phyloP scores from a whole-genome alignment of 208 protist species.

The Wallacemonas collosoma region DNA sequence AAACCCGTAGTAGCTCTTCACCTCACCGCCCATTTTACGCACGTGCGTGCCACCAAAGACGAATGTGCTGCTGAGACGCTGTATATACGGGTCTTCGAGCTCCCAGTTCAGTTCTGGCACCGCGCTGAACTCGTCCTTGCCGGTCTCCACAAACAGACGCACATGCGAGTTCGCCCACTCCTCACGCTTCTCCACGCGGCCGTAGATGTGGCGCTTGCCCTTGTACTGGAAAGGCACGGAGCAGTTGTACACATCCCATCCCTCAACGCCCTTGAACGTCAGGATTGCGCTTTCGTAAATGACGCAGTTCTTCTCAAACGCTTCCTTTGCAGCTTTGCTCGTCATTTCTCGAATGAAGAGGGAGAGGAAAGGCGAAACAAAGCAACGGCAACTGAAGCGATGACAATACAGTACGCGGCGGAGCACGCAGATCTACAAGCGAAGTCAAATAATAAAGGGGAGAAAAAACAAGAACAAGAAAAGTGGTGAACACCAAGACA shows the following conservation, averaged over 20 bases:
- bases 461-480: constrained; percentile 8
- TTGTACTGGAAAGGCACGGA: constrained; percentile 57
- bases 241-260: constrained; percentile 62
- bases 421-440: too few relatives aligned
- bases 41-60: constrained; percentile 31
- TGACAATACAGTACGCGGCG: too few relatives aligned
- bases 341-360: constrained; percentile 1
- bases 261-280: constrained; percentile 61
- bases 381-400: too few relatives aligned
- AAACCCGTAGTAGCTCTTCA: constrained; percentile 28
- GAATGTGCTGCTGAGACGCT: constrained; percentile 17
- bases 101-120: constrained; percentile 32
- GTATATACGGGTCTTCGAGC: constrained; percentile 30
- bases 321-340: constrained; percentile 26
- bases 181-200: constrained; percentile 46
- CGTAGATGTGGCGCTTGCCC: constrained; percentile 53
- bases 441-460: too few relatives aligned
- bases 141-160: constrained; percentile 54
- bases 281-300: constrained; percentile 51
- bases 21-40: constrained; percentile 21
- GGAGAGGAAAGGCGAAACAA: constrained; percentile 1
- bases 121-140: constrained; percentile 59
- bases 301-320: constrained; percentile 11
- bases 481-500: neutral
- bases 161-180: constrained; percentile 56